phyloP scores from a whole-genome alignment of 129 eudicot genomes.

The Chrysanthemum seticuspe region DNA sequence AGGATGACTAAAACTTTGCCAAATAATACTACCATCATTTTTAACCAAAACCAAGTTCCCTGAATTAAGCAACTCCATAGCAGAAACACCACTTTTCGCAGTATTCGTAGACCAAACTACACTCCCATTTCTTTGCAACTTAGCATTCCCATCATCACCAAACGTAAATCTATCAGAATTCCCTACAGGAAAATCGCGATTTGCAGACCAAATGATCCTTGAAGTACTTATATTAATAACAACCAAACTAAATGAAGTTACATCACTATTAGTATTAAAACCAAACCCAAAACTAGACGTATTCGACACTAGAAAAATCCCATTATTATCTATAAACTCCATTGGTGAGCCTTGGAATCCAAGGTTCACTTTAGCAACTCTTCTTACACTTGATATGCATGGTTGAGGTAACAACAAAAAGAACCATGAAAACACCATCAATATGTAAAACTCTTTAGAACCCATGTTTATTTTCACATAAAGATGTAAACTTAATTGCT shows the following conservation, averaged over 20 bases:
- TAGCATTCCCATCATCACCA: slow-evolving; percentile 61
- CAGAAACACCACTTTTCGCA: slow-evolving; percentile 48
- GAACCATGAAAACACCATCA: slow-evolving; percentile 23
- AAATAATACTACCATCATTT: slow-evolving; percentile 44
- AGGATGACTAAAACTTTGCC: slow-evolving; percentile 91
- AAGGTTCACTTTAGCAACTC: slow-evolving; percentile 36
- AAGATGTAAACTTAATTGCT: too few species aligned
- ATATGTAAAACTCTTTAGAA: too few species aligned
- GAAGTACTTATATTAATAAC: slow-evolving; percentile 29
- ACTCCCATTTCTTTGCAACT: slow-evolving; percentile 44
- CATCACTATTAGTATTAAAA: neutral
- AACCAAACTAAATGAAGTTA: neutral
- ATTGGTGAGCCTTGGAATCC: neutral
- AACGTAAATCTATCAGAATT: slow-evolving; percentile 59
- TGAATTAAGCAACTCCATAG: slow-evolving; percentile 59
- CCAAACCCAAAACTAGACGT: neutral
- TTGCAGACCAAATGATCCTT: slow-evolving; percentile 83
- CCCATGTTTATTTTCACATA: too few species aligned
- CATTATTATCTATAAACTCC: neutral
- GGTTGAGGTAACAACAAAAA: slow-evolving; percentile 41
- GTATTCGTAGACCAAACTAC: slow-evolving; percentile 72
- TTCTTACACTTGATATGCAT: slow-evolving; percentile 50
- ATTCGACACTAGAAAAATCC: neutral
- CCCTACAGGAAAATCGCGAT: slow-evolving; percentile 47
- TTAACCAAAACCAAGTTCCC: slow-evolving; percentile 73